Evolutionary conservation across 352 stramenopile species (phyloP), one percentile per base, ranked within the genome.

Genomic region (Elongisporangium anandrum): DNA sequence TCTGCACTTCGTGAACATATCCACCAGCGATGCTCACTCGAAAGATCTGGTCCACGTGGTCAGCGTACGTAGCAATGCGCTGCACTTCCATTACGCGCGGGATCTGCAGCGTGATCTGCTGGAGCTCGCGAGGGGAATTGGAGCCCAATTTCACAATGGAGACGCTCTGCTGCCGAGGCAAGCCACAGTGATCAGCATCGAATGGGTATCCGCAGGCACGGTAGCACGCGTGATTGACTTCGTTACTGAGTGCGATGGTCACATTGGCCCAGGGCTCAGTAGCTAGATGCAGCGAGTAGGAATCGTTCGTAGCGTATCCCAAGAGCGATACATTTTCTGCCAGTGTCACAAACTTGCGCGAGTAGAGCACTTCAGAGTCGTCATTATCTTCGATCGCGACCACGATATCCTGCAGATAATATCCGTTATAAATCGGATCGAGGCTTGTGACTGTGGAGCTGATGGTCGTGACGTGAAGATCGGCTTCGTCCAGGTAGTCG

Each of bases 331-430:
- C 51, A 8, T n/a, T 56, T 57, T 91, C 81, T 0, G 59, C 59
- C 13, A 91, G 57, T 1, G 63, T 24, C 1, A 88, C 62, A 6
- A 69, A 41, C 17, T 75, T 70, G 1, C 58, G 67, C 1, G 84
- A 93, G 53, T 89, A 87, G 4, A 57, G 3, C 24, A 90, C 68
- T 16, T 75, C 60, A 0, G 84, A 71, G 0, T 58, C 52, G 26
- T 93, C 84, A 15, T 91, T 93, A 29, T 91, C 84, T 59, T 85
- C 77, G 3, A 93, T 69, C 0, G 71, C 75, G 3, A 93, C 84
- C 5, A 87, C 64, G 21, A 91, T 87, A 29, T 87, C 72, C 1
- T 77, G 77, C 3, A 93, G 57, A 5, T 84, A 74, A 4, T 88
- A 50, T 1, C 64, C 54, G 61, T 90, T 34, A 57, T 90, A 93